Base-by-base conservation (phyloP, 1,284 basidiomycete genomes). In the Heliocybe sulcata region DNA sequence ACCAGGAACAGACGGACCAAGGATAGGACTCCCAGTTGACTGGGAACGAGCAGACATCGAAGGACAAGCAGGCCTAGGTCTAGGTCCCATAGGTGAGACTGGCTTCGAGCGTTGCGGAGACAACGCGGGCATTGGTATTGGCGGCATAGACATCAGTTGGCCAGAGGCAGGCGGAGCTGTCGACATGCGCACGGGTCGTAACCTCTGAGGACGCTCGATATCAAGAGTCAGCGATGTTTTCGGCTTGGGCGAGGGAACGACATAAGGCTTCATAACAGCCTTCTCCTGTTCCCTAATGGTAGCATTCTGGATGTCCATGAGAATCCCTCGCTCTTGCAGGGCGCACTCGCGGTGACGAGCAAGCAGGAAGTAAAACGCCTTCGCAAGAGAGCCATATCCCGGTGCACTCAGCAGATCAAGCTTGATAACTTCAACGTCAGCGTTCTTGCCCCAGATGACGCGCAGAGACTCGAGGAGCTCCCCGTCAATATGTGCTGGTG, bases 341-440 rank as follows among this genome's bases (percentile, higher is more conserved):
- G 84, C 81, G 58, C 83, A 82, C 63, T 90, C 88, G 54, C 90
- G 82, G 69, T 95, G 93, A 67, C 83, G 83, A 55, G 82, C 77
- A 22, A 97, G 77, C 48, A 97, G 77, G 68, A 92, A 94, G 66
- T 96, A 97, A 69, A 97, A 94, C 0, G 92, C 92, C 69, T 98
- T 98, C 26, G 93, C 91, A 66, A 93, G 85, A 2, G 85, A 86
- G 57, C 82, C 90, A 67, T 80, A 70, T 19, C 82, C 82, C 29
- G 75, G 73, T 12, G 82, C 79, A 33, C 82, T 79, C 59, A 87
- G 78, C 2, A 90, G 73, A 61, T 90, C 87, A 27, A 72, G 66
- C 55, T 75, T 78, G 64, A 90, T 85, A n/a, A 64, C 70, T 16
- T 82, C 75, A 22, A 75, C 74, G 26, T 77, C 71, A 1, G 81